Conservation (phyloP, 1,139 yeast species). For the Ogataea hybrid region DNA sequence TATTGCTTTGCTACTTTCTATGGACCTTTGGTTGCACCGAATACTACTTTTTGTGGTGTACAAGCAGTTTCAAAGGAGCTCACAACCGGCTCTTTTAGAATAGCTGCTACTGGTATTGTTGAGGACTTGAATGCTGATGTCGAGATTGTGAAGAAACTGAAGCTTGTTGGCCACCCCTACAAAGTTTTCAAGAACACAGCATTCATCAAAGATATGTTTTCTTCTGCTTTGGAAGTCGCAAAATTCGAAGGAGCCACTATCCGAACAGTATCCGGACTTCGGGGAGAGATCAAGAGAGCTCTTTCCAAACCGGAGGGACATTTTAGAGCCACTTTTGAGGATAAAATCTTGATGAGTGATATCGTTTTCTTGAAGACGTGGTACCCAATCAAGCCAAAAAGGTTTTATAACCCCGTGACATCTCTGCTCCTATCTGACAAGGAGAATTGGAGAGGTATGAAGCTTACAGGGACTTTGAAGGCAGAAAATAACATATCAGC, state of each 20-base stretch:
- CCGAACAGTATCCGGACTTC: slow-evolving; percentile 92
- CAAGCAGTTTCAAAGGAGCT: slow-evolving; percentile 81
- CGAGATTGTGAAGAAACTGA: slow-evolving; percentile 93
- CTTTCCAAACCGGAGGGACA: slow-evolving; percentile 95
- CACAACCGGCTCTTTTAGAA: slow-evolving; percentile 88
- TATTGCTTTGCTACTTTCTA: slow-evolving; percentile 95
- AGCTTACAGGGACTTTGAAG: slow-evolving; percentile 89
- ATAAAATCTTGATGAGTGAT: slow-evolving; percentile 87
- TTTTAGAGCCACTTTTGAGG: slow-evolving; percentile 98
- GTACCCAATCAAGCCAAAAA: slow-evolving; percentile 91
- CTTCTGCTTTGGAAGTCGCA: slow-evolving; percentile 89
- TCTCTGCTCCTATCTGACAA: slow-evolving; percentile 76
- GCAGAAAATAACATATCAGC: slow-evolving; percentile 69
- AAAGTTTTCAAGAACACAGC: slow-evolving; percentile 96
- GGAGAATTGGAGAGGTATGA: slow-evolving; percentile 93
- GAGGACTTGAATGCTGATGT: slow-evolving; percentile 87
- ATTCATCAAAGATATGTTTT: slow-evolving; percentile 94
- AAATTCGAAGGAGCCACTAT: slow-evolving; percentile 97
- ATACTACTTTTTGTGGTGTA: slow-evolving; percentile 95
- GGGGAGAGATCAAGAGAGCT: slow-evolving; percentile 97
- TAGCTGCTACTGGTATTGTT: slow-evolving; percentile 97
- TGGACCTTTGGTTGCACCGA: slow-evolving; percentile 96
- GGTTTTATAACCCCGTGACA: slow-evolving; percentile 94
- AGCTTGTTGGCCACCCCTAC: slow-evolving; percentile 91
- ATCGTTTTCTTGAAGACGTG: slow-evolving; percentile 89